Conservation (phyloP, 495 filamentous ascomycete species). For the Aspergillus homomorphus region DNA sequence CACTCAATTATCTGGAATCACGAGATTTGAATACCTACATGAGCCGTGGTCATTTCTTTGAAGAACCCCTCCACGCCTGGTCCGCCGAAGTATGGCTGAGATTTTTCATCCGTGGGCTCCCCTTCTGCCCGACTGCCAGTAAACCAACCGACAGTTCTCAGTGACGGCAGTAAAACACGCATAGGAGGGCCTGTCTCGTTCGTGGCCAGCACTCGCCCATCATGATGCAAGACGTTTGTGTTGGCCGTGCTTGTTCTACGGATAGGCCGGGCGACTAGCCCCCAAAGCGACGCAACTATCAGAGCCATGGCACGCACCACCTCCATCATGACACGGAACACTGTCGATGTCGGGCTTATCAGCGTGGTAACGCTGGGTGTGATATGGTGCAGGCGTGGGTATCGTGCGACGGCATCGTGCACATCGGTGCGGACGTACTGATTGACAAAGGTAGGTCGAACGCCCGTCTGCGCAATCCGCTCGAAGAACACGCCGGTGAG, state of each 20-base stretch:
- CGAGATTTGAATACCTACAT: conserved; percentile 27
- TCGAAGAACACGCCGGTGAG: conserved; percentile 59
- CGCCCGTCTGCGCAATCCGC: conserved; percentile 23
- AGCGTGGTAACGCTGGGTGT: conserved; percentile 60
- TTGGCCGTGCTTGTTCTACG: conserved; percentile 65
- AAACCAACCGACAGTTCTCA: conserved; percentile 67
- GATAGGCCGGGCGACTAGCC: conserved; percentile 52
- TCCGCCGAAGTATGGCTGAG: conserved; percentile 46
- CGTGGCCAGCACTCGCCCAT: conserved; percentile 61
- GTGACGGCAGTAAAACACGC: conserved; percentile 53
- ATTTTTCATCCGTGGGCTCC: conserved; percentile 27
- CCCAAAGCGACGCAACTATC: conserved; percentile 51
- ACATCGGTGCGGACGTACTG: conserved; percentile 63
- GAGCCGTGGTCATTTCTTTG: conserved; percentile 66
- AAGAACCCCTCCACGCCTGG: conserved; percentile 51
- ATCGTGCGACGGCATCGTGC: conserved; percentile 48
- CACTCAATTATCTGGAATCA: neutral
- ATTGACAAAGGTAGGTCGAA: conserved; percentile 60
- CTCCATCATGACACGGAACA: conserved; percentile 40
- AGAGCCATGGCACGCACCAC: conserved; percentile 47
- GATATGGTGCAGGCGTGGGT: conserved; percentile 46
- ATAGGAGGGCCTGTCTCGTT: conserved; percentile 68
- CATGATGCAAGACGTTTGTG: conserved; percentile 59
- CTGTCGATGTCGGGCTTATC: conserved; percentile 43
- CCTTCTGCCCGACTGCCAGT: conserved; percentile 52